Evolutionary conservation across 2,329 filamentous ascomycete genomes (phyloP).

Genomic region (Beauveria caledonica): DNA sequence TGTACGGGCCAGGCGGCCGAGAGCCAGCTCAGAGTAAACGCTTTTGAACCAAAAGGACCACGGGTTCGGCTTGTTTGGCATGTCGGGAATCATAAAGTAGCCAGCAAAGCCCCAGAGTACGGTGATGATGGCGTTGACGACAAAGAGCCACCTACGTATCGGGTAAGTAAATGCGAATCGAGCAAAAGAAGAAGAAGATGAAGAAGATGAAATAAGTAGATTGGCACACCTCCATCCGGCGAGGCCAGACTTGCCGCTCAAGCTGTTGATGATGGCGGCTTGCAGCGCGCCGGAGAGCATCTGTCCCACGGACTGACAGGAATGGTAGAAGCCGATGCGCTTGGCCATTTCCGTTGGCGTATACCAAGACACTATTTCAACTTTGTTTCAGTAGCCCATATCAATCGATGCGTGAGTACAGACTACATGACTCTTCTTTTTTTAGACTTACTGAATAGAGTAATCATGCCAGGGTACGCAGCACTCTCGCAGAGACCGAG

Average conservation of each 20-base stretch:
- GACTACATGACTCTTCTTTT: too few species aligned
- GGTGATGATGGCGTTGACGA: constrained; percentile 33
- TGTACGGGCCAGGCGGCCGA: constrained; percentile 20
- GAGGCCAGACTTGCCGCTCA: constrained; percentile 29
- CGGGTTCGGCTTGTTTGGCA: constrained; percentile 21
- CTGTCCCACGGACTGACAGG: constrained; percentile 30
- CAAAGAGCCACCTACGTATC: constrained; percentile 30
- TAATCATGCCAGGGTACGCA: constrained; percentile 29
- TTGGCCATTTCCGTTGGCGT: constrained; percentile 31
- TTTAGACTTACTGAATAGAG: constrained; percentile 22
- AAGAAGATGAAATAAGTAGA: too few species aligned
- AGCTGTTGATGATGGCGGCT: constrained; percentile 30
- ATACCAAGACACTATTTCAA: constrained; percentile 28
- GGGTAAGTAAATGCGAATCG: not conserved
- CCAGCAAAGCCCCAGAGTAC: constrained; percentile 26
- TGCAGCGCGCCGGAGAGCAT: constrained; percentile 38
- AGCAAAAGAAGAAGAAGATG: too few species aligned
- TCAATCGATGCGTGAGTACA: too few species aligned
- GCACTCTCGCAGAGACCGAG: constrained; percentile 29
- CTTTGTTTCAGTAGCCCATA: not conserved
- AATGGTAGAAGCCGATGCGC: constrained; percentile 33
- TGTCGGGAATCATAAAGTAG: constrained; percentile 27
- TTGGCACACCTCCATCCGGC: constrained; percentile 31
- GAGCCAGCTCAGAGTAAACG: constrained; percentile 20
- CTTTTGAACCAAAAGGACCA: constrained; percentile 23